Base-by-base conservation (phyloP, 2,329 filamentous ascomycete species). In the Fusarium phyllophilum region DNA sequence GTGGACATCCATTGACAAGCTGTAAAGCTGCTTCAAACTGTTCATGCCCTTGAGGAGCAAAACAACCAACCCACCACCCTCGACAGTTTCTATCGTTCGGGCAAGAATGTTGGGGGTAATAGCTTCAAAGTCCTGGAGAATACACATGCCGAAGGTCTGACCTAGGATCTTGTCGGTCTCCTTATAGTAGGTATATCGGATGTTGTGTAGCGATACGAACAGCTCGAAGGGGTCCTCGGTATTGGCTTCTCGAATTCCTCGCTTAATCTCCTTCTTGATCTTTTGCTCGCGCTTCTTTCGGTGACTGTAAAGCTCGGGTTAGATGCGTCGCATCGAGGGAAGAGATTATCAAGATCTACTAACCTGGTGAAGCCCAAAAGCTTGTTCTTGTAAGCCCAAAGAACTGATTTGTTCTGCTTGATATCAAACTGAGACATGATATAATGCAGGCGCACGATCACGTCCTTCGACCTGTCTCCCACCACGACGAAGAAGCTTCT, bases 331-430 rank as follows among this genome's bases (percentile, higher is more conserved):
- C 62, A 68, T 62, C 8, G 26, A 39, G 52, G 1, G 33, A 42
- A 58, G 58, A 31, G 26, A 44, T 26, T 18, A 24, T 15, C 18
- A 48, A n/a, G 64, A 48, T 62, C 77, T 60, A 62, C 78, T 59
- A 77, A 89, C 89, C 89, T 95, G 38, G 94, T 97, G 82, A 98
- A 98, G 56, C 95, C 95, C 38, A 99, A 86, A 17, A 99, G 89
- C 83, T 99, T 96, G 83, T 97, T 97, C 88, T 98, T 98, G 87
- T 99, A 99, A 26, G 96, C 96, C 96, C 96, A 99, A 17, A 99
- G 86, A 7, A 99, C 95, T 18, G 94, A 96, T 83, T 98, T 98
- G 86, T 86, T 86, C 83, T 97, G 91, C 84, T 97, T 97, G 74
- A 98, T 90, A 81, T 97, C 94, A 81, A 93, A 92, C 77, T 90